Base-by-base conservation (phyloP, 2,329 filamentous ascomycete genomes). In the Achaetomium macrosporum region DNA sequence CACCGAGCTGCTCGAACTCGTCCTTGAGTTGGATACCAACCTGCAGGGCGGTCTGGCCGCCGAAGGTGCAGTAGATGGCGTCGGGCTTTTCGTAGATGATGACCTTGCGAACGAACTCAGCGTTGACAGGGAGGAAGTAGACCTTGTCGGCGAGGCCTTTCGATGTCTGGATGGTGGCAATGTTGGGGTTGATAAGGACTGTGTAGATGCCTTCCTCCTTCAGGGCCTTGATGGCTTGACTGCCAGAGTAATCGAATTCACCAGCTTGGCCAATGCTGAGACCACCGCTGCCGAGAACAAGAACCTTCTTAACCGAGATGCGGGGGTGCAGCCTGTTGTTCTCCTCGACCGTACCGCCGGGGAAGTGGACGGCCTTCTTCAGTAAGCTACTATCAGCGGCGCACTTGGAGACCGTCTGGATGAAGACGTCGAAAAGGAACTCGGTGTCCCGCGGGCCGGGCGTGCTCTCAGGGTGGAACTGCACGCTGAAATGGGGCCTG, bases 171-270 rank as follows among this genome's bases (percentile, higher is more conserved):
- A 97, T 97, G 0, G 93, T 99, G 61, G 93, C 93, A 68, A 99
- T 97, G 69, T 99, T 99, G 53, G 93, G 93, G 74, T 99, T 99
- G 79, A 99, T 97, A 58, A 99, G 77, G 59, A 99, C 86, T 3
- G 93, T 96, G 76, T 96, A 97, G 64, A 97, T 96, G 56, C 91
- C 92, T 73, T 97, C 93, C 70, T 97, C 88, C 73, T 97, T 97
- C 64, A 99, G 69, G 36, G 93, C 93, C 76, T 99, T 99, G 77
- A 99, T 97, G 42, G 92, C 93, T 72, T 99, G 93, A 70, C 88
- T 95, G 58, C 93, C 93, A 50, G 93, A 97, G 76, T 99, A 99
- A 69, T 99, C 93, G 62, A 99, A 99, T 71, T 99, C 93, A 70
- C 93, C 93, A 59, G 93, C 93, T 71, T 99, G 93, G 13, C 93